A percentile compares a stretch with the other conserved stretches of the same genome.
These are phyloP conservation scores for Chalciporus chontae DNA, from an alignment of 768 basidiomycete genomes.

Conservation along the genomic window DNA sequence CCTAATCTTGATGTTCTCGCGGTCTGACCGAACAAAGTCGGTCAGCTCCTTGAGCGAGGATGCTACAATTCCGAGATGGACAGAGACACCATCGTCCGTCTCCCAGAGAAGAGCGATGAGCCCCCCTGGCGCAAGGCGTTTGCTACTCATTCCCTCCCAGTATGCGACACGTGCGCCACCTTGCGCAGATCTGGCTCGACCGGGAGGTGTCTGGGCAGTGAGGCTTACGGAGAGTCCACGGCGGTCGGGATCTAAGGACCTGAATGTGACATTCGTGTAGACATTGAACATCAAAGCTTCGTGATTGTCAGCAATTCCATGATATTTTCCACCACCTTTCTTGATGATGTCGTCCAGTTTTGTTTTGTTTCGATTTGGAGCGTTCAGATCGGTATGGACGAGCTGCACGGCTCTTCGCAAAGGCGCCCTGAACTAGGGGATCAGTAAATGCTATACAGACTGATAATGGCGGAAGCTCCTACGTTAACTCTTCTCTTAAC, in stretches of 20 bases:
- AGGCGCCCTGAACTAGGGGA: conserved; percentile 40
- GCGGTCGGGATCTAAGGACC: conserved; percentile 44
- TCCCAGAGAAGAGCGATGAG: conserved; percentile 61
- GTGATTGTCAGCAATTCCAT: conserved; percentile 35
- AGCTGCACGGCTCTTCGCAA: conserved; percentile 48
- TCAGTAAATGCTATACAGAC: neutral
- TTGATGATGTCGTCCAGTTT: conserved; percentile 44
- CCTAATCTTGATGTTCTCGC: conserved; percentile 40
- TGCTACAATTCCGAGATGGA: conserved; percentile 53
- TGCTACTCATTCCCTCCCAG: conserved; percentile 61
- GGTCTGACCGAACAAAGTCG: conserved; percentile 36
- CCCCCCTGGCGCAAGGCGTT: conserved; percentile 57
- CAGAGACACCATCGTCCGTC: conserved; percentile 28
- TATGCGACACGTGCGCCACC: conserved; percentile 42
- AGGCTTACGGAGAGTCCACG: conserved; percentile 50
- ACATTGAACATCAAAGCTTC: conserved; percentile 60
- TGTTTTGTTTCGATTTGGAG: conserved; percentile 25
- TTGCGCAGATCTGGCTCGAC: conserved; percentile 43
- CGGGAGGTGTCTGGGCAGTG: conserved; percentile 51
- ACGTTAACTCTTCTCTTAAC: conserved; percentile 70
- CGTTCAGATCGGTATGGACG: conserved; percentile 43
- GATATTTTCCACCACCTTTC: conserved; percentile 59
- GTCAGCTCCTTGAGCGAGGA: conserved; percentile 43
- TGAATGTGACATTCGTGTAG: conserved; percentile 52
- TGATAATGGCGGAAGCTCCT: conserved; percentile 13